Evolutionary conservation across 75 land plant genomes (phyloP).

Genomic region (Adiantum capillusveneris): DNA sequence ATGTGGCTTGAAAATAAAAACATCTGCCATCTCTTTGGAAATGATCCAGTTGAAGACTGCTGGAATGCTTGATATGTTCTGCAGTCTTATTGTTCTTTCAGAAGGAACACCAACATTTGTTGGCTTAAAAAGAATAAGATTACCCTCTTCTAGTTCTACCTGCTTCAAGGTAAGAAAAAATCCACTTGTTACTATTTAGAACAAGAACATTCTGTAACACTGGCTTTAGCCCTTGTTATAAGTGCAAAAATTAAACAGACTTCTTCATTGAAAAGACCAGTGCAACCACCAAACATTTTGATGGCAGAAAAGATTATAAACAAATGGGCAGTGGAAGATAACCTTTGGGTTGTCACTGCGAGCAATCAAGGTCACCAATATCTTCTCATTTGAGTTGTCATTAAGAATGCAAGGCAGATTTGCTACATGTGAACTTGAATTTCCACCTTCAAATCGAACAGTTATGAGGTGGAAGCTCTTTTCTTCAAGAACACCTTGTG

Average conservation of each 20-base stretch:
- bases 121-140: conserved; percentile 21
- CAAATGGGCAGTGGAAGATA: too few species aligned
- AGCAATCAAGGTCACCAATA: conserved; percentile 20
- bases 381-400: conserved; percentile 6
- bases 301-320: too few species aligned
- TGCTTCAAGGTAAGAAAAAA: conserved; percentile 8
- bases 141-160: conserved; percentile 19
- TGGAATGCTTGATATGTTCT: conserved; percentile 17
- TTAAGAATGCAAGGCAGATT: conserved; percentile 21
- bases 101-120: conserved; percentile 26
- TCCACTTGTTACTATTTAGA: neutral
- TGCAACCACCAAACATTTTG: too few species aligned
- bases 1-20: conserved; percentile 18
- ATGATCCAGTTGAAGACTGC: conserved; percentile 19
- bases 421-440: conserved; percentile 11
- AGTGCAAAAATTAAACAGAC: too few species aligned
- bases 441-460: conserved; percentile 24
- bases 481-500: conserved; percentile 22
- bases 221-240: too few species aligned
- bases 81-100: conserved; percentile 1
- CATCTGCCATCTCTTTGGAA: conserved; percentile 10
- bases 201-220: too few species aligned
- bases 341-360: conserved; percentile 30
- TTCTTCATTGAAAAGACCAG: too few species aligned
- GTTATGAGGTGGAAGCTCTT: conserved; percentile 22